Percentiles rank a stretch among this genome's conserved stretches.
Conservation (phyloP, 2,329 filamentous ascomycete species). For the Lasiodiplodia sp. region DNA sequence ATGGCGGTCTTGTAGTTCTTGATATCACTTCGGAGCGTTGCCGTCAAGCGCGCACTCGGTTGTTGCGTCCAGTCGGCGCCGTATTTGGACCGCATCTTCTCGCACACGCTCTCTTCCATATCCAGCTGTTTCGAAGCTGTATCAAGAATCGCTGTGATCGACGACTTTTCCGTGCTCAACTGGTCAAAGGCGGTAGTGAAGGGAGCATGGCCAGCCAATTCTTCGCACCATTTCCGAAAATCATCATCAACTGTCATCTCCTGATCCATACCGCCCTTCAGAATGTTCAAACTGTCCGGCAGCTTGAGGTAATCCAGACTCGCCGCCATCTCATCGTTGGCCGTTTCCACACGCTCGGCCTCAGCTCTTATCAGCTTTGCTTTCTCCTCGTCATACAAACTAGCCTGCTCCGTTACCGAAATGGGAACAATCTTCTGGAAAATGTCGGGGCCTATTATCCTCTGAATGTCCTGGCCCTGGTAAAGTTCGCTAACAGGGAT, state of each 20-base stretch:
- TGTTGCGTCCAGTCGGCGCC: conserved; percentile 96
- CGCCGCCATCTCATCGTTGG: conserved; percentile 94
- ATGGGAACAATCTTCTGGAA: conserved; percentile 97
- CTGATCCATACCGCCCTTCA: conserved; percentile 92
- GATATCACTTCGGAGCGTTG: conserved; percentile 85
- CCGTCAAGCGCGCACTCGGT: conserved; percentile 87
- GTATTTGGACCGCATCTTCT: conserved; percentile 99
- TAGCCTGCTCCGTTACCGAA: conserved; percentile 94
- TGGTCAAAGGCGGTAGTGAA: conserved; percentile 81
- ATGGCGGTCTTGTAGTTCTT: conserved; percentile 87
- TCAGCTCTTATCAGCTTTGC: conserved; percentile 94
- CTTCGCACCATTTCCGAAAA: conserved; percentile 92
- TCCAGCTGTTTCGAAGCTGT: conserved; percentile 87
- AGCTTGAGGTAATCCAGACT: conserved; percentile 93
- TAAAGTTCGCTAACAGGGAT: conserved; percentile 97
- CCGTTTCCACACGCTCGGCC: conserved; percentile 89
- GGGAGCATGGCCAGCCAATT: conserved; percentile 84
- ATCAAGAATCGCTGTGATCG: conserved; percentile 76
- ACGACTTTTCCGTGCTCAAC: conserved; percentile 77
- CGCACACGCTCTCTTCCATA: conserved; percentile 96
- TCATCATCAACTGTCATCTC: conserved; percentile 88
- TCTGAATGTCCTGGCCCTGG: conserved; percentile 94
- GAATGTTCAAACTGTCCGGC: conserved; percentile 84
- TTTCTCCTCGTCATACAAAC: conserved; percentile 97
- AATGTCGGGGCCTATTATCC: conserved; percentile 95